Conservation (phyloP, 78 protist genomes). For the Mastigamoeba balamuthi region DNA sequence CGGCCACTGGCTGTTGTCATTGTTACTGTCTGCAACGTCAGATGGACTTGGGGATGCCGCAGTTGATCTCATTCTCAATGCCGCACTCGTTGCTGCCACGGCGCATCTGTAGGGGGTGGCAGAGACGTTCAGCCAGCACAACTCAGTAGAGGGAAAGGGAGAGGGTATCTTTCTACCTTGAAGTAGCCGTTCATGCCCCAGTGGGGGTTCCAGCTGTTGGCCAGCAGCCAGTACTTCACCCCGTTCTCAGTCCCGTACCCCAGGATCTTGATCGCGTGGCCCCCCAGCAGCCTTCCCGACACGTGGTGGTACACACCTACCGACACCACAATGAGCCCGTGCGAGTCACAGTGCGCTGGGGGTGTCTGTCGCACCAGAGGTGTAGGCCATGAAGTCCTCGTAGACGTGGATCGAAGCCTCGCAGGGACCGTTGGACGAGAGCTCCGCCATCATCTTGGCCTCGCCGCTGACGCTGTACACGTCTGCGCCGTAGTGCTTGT, state of each 20-base stretch:
- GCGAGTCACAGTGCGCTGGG: conserved; percentile 6
- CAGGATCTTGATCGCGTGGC: conserved; percentile 43
- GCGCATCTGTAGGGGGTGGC: too few relatives aligned
- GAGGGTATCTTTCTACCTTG: too few relatives aligned
- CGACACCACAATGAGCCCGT: too few relatives aligned
- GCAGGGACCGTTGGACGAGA: conserved; percentile 18
- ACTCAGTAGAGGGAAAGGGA: too few relatives aligned
- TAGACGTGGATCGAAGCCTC: conserved; percentile 39
- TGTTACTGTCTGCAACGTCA: too few relatives aligned
- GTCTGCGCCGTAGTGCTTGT: too few relatives aligned
- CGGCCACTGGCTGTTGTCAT: too few relatives aligned
- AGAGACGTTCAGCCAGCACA: too few relatives aligned
- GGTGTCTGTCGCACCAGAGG: conserved; percentile 14
- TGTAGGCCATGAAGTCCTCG: conserved; percentile 38
- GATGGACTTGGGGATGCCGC: too few relatives aligned
- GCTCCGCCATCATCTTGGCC: conserved; percentile 4
- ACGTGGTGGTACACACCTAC: too few relatives aligned
- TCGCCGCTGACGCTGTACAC: too few relatives aligned
- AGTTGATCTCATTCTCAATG: neutral
- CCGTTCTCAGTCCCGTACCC: conserved; percentile 35
- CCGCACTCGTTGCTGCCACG: neutral
- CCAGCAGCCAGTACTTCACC: conserved; percentile 18
- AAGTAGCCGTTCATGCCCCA: conserved; percentile 63
- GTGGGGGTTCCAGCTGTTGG: conserved; percentile 22
- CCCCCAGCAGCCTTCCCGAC: too few relatives aligned